These are phyloP conservation scores for Rhodotorula taiwanensis DNA, from an alignment of 768 basidiomycete genomes.

Conservation along the genomic window DNA sequence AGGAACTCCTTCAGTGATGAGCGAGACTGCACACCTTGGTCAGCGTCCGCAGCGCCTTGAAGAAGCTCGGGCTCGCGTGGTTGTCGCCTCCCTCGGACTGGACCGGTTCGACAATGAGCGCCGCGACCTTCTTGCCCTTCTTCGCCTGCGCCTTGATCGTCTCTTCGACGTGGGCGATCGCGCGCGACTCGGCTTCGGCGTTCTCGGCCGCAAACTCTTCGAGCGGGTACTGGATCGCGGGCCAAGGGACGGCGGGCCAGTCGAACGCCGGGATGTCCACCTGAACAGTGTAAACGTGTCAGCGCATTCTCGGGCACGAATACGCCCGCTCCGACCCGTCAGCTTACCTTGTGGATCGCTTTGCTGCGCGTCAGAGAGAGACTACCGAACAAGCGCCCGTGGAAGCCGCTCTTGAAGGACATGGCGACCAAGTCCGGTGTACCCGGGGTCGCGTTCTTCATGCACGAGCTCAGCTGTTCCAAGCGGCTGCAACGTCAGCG, in stretches of 20 bases:
- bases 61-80: conserved; percentile 47
- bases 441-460: conserved; percentile 47
- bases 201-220: conserved; percentile 45
- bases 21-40: conserved; percentile 44
- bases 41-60: conserved; percentile 44
- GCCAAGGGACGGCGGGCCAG: conserved; percentile 48
- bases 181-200: conserved; percentile 44
- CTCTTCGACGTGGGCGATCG: conserved; percentile 41
- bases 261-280: conserved; percentile 49
- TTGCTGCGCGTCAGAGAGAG: conserved; percentile 47
- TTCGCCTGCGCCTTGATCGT: conserved; percentile 40
- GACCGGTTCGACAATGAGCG: conserved; percentile 50
- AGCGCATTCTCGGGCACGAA: background rate
- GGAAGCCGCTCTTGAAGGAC: conserved; percentile 48
- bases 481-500: background rate
- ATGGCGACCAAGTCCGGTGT: conserved; percentile 38
- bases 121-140: conserved; percentile 46
- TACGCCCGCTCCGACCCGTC: background rate
- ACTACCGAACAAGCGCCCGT: conserved; percentile 48
- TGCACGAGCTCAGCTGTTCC: conserved; percentile 17
- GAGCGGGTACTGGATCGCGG: conserved; percentile 48
- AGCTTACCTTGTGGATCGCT: conserved; percentile 49
- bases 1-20: no score
- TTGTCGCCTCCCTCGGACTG: conserved; percentile 47
- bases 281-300: conserved; percentile 8